Conservation (phyloP, 306 rosid genomes). For the Pyrus betulifolia region DNA sequence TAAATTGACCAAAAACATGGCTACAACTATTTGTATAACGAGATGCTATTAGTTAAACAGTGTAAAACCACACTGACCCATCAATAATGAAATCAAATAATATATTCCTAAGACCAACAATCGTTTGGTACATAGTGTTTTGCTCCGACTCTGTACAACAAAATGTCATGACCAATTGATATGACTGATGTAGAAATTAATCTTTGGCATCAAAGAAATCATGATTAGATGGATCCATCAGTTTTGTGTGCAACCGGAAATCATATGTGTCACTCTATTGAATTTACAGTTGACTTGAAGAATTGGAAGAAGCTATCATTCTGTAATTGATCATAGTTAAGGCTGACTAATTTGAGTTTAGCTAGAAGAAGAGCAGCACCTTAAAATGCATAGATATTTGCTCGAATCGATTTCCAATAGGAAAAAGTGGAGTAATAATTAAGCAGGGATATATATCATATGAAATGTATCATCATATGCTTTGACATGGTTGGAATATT, state of each 20-base stretch:
- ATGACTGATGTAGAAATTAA: slow-evolving; percentile 6
- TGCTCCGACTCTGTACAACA: neutral
- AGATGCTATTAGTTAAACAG: neutral
- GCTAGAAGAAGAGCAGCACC: neutral
- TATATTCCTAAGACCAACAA: neutral
- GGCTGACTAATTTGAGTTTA: neutral
- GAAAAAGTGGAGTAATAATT: slow-evolving; percentile 5
- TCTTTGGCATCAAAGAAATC: slow-evolving; percentile 1
- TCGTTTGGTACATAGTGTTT: neutral
- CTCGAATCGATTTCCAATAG: neutral
- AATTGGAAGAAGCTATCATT: neutral
- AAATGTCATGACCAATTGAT: neutral
- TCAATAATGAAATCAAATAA: neutral
- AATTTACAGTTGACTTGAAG: neutral
- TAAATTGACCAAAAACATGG: neutral
- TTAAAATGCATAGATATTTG: neutral
- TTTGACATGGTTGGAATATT: neutral
- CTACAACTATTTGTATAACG: neutral
- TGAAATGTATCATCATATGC: too few relatives aligned
- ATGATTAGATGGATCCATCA: neutral
- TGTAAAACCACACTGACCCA: neutral
- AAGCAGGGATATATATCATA: neutral
- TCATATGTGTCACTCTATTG: neutral
- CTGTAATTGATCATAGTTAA: neutral
- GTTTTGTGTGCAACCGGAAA: neutral